Conservation (phyloP, 441 rosid species). For the Melastoma candidum region DNA sequence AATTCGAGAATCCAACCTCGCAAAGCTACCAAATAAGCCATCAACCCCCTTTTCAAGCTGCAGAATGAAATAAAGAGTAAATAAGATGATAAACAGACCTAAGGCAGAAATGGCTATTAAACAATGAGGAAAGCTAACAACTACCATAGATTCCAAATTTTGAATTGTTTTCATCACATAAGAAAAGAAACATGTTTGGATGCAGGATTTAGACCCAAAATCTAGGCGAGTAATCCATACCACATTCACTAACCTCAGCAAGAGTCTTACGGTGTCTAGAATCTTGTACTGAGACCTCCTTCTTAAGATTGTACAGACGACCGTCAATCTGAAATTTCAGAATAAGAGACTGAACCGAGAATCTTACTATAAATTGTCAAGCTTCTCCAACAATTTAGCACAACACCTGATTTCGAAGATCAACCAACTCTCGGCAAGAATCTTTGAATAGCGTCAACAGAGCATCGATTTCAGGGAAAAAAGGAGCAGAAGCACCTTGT, state of each 20-base stretch:
- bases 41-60: conserved; percentile 98
- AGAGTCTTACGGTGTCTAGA: conserved; percentile 89
- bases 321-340: conserved; percentile 69
- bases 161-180: too few species aligned
- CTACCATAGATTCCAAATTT: too few species aligned
- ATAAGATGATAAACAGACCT: too few species aligned
- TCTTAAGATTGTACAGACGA: conserved; percentile 73
- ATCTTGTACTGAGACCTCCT: conserved; percentile 90
- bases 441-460: conserved; percentile 77
- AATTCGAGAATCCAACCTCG: conserved; percentile 95
- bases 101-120: too few species aligned
- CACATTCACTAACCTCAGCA: conserved; percentile 56
- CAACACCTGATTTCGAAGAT: conserved; percentile 78
- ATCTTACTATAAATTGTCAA: conserved; percentile 8
- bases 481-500: conserved; percentile 54
- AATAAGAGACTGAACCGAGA: conserved; percentile 7
- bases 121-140: too few species aligned
- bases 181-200: background rate
- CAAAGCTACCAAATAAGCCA: conserved; percentile 96
- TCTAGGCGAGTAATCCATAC: background rate
- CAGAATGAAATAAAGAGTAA: too few species aligned
- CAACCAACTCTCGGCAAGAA: conserved; percentile 83
- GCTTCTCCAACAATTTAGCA: conserved; percentile 2
- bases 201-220: background rate
- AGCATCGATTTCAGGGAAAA: conserved; percentile 92